These are phyloP conservation scores for Phytophthora vignae DNA, from an alignment of 352 stramenopile species.

Conservation along the genomic window DNA sequence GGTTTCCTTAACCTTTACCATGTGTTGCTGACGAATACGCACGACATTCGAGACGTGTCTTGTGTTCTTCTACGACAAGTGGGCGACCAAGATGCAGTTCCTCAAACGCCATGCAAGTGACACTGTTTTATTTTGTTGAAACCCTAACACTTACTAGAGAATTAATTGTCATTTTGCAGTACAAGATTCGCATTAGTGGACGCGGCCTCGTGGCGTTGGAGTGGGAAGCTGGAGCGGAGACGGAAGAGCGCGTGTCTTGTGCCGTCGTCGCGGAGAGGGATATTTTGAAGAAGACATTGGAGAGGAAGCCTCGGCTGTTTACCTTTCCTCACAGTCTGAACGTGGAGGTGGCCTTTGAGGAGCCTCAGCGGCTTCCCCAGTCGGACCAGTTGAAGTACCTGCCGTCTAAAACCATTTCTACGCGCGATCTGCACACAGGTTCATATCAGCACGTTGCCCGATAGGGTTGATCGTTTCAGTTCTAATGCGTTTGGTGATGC, in stretches of 20 bases:
- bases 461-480: not conserved
- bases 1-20: slow-evolving; percentile 38
- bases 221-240: slow-evolving; percentile 71
- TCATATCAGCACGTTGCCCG: slow-evolving; percentile 1
- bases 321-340: slow-evolving; percentile 43
- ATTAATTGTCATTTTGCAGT: slow-evolving; percentile 42
- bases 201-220: slow-evolving; percentile 57
- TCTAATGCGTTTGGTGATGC: not conserved
- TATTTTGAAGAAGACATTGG: slow-evolving; percentile 60
- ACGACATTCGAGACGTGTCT: slow-evolving; percentile 57
- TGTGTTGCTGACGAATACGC: slow-evolving; percentile 23
- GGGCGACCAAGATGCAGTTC: slow-evolving; percentile 65
- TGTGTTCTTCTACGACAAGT: slow-evolving; percentile 83
- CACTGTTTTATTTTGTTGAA: not conserved
- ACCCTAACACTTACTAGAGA: not conserved
- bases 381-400: slow-evolving; percentile 73
- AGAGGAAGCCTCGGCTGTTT: slow-evolving; percentile 44
- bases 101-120: slow-evolving; percentile 67
- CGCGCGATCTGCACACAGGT: slow-evolving; percentile 47
- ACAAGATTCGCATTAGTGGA: slow-evolving; percentile 66
- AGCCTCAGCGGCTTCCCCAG: slow-evolving; percentile 54
- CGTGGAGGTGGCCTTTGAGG: slow-evolving; percentile 63
- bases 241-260: slow-evolving; percentile 65
- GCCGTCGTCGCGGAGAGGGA: slow-evolving; percentile 63
- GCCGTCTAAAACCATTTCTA: slow-evolving; percentile 46